These are phyloP conservation scores for Boletus mariae DNA, from an alignment of 1,284 basidiomycete genomes.

Conservation along the genomic window DNA sequence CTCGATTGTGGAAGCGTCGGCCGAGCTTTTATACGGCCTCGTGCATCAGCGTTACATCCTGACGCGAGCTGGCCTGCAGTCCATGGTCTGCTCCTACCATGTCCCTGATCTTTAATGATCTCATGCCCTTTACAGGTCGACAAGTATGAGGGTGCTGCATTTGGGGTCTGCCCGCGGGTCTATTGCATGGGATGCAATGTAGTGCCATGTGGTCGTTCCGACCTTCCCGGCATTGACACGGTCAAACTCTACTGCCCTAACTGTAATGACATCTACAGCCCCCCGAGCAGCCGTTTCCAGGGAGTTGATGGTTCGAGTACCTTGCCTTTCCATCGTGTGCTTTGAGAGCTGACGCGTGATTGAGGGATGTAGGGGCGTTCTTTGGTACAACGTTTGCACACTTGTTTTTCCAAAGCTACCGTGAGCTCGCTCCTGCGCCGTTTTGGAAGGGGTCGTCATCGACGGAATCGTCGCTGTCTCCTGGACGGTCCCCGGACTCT, in stretches of 20 bases:
- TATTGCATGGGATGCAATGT: constrained; percentile 90
- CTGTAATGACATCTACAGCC: constrained; percentile 95
- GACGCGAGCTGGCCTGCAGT: constrained; percentile 88
- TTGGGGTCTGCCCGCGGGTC: constrained; percentile 94
- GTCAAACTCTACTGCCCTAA: constrained; percentile 99
- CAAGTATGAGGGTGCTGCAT: constrained; percentile 92
- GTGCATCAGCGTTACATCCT: constrained; percentile 98
- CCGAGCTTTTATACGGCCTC: constrained; percentile 95
- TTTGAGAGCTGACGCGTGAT: constrained; percentile 16
- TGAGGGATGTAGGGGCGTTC: constrained; percentile 75
- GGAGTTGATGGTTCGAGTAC: constrained; percentile 83
- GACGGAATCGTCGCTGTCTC: constrained; percentile 50
- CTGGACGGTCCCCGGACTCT: constrained; percentile 43
- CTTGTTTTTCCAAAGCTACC: constrained; percentile 96
- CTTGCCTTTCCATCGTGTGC: constrained; percentile 2
- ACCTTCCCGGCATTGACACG: constrained; percentile 96
- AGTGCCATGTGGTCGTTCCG: constrained; percentile 93
- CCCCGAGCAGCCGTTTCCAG: constrained; percentile 93
- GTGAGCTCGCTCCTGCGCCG: constrained; percentile 83
- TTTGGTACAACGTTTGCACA: constrained; percentile 99
- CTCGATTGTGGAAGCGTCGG: constrained; percentile 96
- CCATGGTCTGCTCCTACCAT: constrained; percentile 70
- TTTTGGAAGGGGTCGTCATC: constrained; percentile 70
- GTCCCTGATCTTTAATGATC: constrained; percentile 34
- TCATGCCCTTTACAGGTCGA: constrained; percentile 64